Percentiles rank a stretch among this genome's conserved stretches.
Conservation (phyloP, 2,329 filamentous ascomycete species). For the Aspergillus terreus region DNA sequence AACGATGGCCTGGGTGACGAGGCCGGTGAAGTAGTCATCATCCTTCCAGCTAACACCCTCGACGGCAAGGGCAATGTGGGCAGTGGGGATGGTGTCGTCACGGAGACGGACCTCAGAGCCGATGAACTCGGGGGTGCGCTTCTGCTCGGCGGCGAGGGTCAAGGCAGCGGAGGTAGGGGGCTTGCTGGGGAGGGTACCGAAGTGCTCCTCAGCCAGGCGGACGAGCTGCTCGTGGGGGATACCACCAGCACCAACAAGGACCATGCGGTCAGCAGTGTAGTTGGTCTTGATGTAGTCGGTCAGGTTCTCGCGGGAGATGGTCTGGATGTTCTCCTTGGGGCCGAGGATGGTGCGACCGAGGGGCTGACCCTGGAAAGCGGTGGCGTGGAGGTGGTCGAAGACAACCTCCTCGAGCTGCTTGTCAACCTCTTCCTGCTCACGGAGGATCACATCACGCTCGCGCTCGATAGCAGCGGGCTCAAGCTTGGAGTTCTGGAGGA, state of each 20-base stretch:
- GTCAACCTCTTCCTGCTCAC: slow-evolving; percentile 99
- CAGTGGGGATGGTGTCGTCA: slow-evolving; percentile 92
- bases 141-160: slow-evolving; percentile 66
- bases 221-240: slow-evolving; percentile 92
- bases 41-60: slow-evolving; percentile 99
- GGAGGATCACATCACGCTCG: slow-evolving; percentile 96
- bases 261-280: slow-evolving; percentile 99
- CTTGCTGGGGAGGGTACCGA: slow-evolving; percentile 71
- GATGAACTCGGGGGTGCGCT: slow-evolving; percentile 89
- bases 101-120: slow-evolving; percentile 94
- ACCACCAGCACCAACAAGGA: slow-evolving; percentile 91
- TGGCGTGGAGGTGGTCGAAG: slow-evolving; percentile 97
- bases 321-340: slow-evolving; percentile 96
- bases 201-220: slow-evolving; percentile 94
- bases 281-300: slow-evolving; percentile 98
- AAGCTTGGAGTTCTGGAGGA: slow-evolving; percentile 98
- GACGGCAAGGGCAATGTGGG: slow-evolving; percentile 96
- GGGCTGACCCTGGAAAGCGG: slow-evolving; percentile 93
- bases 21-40: slow-evolving; percentile 96
- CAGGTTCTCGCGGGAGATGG: slow-evolving; percentile 88
- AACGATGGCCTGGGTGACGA: slow-evolving; percentile 97
- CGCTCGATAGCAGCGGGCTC: slow-evolving; percentile 90
- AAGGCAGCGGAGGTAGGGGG: slow-evolving; percentile 72
- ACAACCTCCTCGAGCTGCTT: slow-evolving; percentile 99
- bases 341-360: slow-evolving; percentile 97